Base-by-base conservation (phyloP, 441 rosid species). In the Mallotus repandus region DNA sequence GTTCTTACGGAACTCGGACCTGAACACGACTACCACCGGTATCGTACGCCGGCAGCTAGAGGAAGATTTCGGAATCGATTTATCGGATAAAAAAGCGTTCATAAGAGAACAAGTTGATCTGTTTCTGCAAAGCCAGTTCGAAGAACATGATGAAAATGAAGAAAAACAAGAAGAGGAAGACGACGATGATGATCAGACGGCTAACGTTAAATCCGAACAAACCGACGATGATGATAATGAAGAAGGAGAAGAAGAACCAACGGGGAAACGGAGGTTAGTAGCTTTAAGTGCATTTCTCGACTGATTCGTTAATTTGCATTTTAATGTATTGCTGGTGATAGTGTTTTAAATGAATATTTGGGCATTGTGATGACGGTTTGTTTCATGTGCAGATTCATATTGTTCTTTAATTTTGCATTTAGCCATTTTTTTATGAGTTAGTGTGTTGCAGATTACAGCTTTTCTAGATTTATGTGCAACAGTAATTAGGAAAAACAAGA, bases 21-120 rank as follows among this genome's bases (percentile, higher is more conserved):
- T 89, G 21, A 77, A 85, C 72, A 85, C 79, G 50, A 83, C 93
- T 45, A 87, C 93, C 16, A 79, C 89, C 4, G 84, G 85, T 10
- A 82, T 74, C 60, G 85, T 85, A 50, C 84, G 89, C 68, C 86
- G 90, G 72, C 77, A 80, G 70, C 77, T 87, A 74, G 93, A 89
- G 83, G 77, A 77, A 52, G 93, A 89, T 76, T 87, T 89, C 77
- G 86, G 78, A 9, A 77, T 85, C 63, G 86, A 86, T 76, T 86
- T 88, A 76, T 81, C 87, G 55, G 87, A 84, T 62, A 81, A 70
- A 75, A 88, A 88, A 73, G 71, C 72, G 43, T 86, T 88, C 73
- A 80, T 88, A 43, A 75, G 92, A 69, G 90, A 85, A 55, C 92
- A 86, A 68, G 84, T 89, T 29, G 91, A 89, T 76, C 63, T 81